Evolutionary conservation across 2,329 filamentous ascomycete species (phyloP).

Genomic region (Arthrobotrys sphaeroides): DNA sequence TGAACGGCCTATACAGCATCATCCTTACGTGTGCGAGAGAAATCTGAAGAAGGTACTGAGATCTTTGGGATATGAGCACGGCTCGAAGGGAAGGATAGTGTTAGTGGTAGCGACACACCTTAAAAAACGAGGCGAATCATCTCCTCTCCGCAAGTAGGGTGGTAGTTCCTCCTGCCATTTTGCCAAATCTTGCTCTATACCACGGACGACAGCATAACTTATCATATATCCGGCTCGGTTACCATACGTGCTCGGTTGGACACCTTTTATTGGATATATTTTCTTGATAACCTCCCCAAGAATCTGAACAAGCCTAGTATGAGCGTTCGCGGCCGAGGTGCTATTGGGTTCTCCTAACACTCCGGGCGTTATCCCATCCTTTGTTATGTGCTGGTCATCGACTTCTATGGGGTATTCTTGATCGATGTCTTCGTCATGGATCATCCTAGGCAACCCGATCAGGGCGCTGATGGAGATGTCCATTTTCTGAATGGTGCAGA

Average conservation of each 20-base stretch:
- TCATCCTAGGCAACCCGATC: conserved; percentile 72
- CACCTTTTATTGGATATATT: conserved; percentile 72
- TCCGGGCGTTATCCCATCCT: conserved; percentile 68
- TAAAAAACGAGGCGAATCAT: conserved; percentile 69
- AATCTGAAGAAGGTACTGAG: conserved; percentile 79
- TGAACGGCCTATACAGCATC: conserved; percentile 81
- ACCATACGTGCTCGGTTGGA: conserved; percentile 65
- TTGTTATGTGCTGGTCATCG: conserved; percentile 74
- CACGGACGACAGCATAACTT: conserved; percentile 71
- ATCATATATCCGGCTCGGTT: conserved; percentile 68
- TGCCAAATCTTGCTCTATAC: conserved; percentile 72
- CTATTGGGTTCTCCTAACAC: conserved; percentile 64
- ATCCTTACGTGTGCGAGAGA: conserved; percentile 85
- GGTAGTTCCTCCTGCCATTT: conserved; percentile 75
- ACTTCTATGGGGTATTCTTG: conserved; percentile 73
- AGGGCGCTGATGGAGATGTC: conserved; percentile 76
- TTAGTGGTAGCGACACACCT: conserved; percentile 52
- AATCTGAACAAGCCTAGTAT: conserved; percentile 72
- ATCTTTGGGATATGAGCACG: conserved; percentile 60
- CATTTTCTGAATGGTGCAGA: conserved; percentile 75
- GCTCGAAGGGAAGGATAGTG: background rate
- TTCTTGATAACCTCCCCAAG: conserved; percentile 72
- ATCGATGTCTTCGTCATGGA: conserved; percentile 73
- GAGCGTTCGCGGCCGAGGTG: conserved; percentile 73
- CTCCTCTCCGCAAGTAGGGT: conserved; percentile 78